Evolutionary conservation across 441 rosid genomes (phyloP).

Genomic region (California macrophylla): DNA sequence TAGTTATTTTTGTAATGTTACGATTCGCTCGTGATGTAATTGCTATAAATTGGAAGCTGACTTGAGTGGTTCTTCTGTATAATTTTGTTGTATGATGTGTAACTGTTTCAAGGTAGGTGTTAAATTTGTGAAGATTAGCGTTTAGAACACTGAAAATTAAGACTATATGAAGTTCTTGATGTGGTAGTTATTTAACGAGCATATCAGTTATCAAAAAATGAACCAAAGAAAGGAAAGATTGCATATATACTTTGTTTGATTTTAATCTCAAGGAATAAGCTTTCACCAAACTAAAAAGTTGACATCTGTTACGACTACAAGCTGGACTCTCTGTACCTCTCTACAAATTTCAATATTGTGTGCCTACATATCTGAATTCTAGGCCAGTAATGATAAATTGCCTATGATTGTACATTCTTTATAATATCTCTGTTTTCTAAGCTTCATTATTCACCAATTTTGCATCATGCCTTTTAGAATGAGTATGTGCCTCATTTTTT

Average conservation of each 20-base stretch:
- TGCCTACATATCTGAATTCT: background rate
- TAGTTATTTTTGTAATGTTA: background rate
- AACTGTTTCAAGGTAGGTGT: background rate
- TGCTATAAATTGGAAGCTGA: background rate
- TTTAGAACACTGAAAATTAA: background rate
- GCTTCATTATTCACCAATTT: background rate
- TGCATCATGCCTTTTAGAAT: background rate
- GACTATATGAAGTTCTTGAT: background rate
- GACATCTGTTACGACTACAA: too few species aligned
- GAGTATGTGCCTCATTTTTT: background rate
- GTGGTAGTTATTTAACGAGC: background rate
- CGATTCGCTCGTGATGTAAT: background rate
- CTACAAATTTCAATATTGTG: background rate
- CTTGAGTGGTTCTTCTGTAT: background rate
- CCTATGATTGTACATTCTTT: background rate
- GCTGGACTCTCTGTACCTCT: background rate
- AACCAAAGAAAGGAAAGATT: background rate
- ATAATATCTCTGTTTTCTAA: too few species aligned
- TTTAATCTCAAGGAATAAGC: background rate
- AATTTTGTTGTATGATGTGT: background rate
- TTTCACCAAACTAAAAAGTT: background rate
- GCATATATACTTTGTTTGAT: background rate
- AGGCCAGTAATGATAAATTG: background rate
- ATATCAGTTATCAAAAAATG: background rate
- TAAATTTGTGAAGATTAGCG: background rate